Conservation (phyloP, 2,329 filamentous ascomycete genomes). For the Chaetomiaceae sp. region DNA sequence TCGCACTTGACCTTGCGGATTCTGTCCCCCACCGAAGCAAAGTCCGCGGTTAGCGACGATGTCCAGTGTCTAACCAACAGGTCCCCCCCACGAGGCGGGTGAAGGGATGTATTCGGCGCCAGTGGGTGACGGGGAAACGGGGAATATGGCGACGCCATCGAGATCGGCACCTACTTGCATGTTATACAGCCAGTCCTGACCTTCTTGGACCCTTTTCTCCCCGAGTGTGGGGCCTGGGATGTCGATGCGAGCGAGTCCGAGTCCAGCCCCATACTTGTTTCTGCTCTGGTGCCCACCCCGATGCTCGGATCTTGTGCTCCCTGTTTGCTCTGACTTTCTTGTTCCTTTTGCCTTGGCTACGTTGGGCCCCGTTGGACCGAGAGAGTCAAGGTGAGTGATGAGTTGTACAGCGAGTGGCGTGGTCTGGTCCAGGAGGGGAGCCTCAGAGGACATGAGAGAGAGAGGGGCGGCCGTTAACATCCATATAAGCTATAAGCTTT, state of each 20-base stretch:
- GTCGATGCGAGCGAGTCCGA: constrained; percentile 19
- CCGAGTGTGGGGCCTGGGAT: constrained; percentile 19
- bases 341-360: background rate
- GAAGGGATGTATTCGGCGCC: background rate
- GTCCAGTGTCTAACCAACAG: background rate
- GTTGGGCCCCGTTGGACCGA: too few species aligned
- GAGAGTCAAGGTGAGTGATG: too few species aligned
- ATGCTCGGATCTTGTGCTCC: background rate
- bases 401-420: too few species aligned
- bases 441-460: background rate
- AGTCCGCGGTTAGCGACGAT: constrained; percentile 16
- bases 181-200: constrained; percentile 49
- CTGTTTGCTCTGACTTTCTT: background rate
- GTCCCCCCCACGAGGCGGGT: background rate
- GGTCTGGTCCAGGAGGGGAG: constrained; percentile 1
- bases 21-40: constrained; percentile 29
- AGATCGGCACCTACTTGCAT: constrained; percentile 44
- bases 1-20: constrained; percentile 55
- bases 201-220: constrained; percentile 40
- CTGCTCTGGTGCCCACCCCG: background rate
- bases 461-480: background rate
- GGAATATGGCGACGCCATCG: background rate
- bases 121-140: background rate
- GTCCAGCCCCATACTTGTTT: constrained; percentile 16
- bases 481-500: constrained; percentile 8